A percentile compares a stretch with the other conserved stretches of the same genome.
These are phyloP conservation scores for Lactarius evosmus DNA, from an alignment of 768 basidiomycete genomes.

Conservation along the genomic window DNA sequence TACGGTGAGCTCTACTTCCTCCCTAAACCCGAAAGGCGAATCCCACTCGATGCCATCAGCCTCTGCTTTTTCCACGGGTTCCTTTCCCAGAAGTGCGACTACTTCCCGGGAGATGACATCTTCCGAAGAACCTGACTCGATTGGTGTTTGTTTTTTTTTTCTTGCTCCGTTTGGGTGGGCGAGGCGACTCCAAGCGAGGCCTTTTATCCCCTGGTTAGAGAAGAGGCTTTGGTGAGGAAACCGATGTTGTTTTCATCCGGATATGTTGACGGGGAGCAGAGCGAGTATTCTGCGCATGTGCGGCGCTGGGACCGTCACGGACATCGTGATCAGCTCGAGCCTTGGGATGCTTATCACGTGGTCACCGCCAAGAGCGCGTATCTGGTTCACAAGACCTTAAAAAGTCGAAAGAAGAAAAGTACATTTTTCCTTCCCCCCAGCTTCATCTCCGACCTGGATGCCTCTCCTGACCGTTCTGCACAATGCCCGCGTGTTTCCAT, in stretches of 20 bases:
- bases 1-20: constrained; percentile 64
- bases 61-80: constrained; percentile 49
- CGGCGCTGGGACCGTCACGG: neutral
- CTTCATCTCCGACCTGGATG: neutral
- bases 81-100: constrained; percentile 57
- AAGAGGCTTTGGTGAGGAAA: neutral
- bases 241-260: neutral
- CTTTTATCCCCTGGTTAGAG: constrained; percentile 35
- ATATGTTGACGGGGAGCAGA: neutral
- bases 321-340: neutral
- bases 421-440: neutral
- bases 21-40: constrained; percentile 55
- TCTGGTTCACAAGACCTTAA: neutral
- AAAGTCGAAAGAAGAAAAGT: neutral
- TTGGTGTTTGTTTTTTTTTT: constrained; percentile 38
- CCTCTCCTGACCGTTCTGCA: constrained; percentile 12
- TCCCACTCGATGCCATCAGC: constrained; percentile 51
- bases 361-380: neutral
- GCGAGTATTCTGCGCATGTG: neutral
- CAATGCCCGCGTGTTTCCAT: neutral
- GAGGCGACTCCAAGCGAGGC: constrained; percentile 29
- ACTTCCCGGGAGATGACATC: constrained; percentile 79
- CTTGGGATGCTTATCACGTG: neutral
- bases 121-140: constrained; percentile 65
- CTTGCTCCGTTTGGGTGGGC: constrained; percentile 32